Evolutionary conservation across 2,329 filamentous ascomycete species (phyloP), one percentile per base, ranked within the genome.

Genomic region (Drechmeria coniospora): DNA sequence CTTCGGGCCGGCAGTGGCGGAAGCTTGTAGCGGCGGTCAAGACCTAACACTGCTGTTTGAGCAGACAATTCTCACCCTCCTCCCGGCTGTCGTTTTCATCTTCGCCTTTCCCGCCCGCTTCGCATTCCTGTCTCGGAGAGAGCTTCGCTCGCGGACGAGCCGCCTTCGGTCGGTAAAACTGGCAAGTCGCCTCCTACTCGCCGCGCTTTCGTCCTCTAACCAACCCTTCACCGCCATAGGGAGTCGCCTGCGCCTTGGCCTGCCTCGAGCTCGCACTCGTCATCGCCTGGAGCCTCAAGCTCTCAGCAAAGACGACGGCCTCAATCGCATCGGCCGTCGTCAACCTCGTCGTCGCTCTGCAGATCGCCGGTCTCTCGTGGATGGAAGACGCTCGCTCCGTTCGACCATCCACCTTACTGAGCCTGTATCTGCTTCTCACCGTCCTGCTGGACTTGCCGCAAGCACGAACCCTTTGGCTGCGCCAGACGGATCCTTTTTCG

Each of bases 401-500:
- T 7, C 37, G 43, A 8, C 51, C 51, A 1, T 54, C 49, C 2
- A 34, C 43, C 4, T 27, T 50, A 6, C 31, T 54, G 16, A 39
- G 32, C 29, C 27, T 30, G 4, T 54, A 46, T 29, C 37, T 54
- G 3, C 34, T 51, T 25, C 31, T 39, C 23, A 47, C 45, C 2
- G 23, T 47, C 5, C 17, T 51, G 10, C 42, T 50, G 14, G 50
- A 54, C 25, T 26, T 43, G 20, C 42, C 44, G 1, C 41, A 41
- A 16, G 38, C 37, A 2, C 36, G 50, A 12, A 53, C 48, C 0
- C 34, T 51, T 4, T 51, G 47, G 45, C 37, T 54, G 2, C 38
- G 45, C 11, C 29, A 26, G 5, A 17, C 28, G 6, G 33, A 44
- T 18, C 19, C 32, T 7, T 15, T 26, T 12, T 29, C 46, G 25